A percentile compares a stretch with the other conserved stretches of the same genome.
phyloP scores from a whole-genome alignment of 2,329 filamentous ascomycete species.

The Colletotrichum falcatum region DNA sequence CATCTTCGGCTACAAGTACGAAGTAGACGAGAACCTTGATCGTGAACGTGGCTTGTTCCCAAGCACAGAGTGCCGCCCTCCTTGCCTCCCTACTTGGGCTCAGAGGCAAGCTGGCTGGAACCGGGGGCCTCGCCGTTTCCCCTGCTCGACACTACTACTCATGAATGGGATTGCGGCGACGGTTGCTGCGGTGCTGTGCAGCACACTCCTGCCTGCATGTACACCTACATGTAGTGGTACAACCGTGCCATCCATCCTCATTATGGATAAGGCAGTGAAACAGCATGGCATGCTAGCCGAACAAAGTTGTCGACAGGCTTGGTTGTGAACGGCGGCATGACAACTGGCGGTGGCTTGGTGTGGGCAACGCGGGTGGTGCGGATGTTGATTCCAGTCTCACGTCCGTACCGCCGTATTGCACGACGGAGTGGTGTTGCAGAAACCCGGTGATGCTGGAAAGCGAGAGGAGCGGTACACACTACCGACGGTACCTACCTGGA shows the following conservation, averaged over 20 bases:
- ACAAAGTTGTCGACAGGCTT: constrained; percentile 21
- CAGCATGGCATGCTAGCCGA: constrained; percentile 13
- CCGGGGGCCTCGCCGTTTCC: constrained; percentile 22
- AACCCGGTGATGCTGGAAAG: not conserved
- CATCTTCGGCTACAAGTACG: constrained; percentile 9
- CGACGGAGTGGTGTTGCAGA: not conserved
- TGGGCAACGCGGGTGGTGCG: not conserved
- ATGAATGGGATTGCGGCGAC: constrained; percentile 24
- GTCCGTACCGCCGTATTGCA: not conserved
- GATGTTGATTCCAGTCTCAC: not conserved
- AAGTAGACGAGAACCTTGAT: constrained; percentile 9
- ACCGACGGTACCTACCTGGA: not conserved
- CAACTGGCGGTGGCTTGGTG: not conserved
- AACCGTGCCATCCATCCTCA: constrained; percentile 12
- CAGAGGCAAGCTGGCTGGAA: not conserved
- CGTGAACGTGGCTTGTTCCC: constrained; percentile 10
- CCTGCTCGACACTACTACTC: constrained; percentile 17
- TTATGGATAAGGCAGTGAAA: constrained; percentile 18
- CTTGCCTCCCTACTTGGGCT: not conserved
- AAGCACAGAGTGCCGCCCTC: not conserved
- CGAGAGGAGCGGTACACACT: not conserved
- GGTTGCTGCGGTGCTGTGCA: constrained; percentile 14
- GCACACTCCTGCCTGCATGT: constrained; percentile 32
- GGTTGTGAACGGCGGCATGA: not conserved
- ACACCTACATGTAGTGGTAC: constrained; percentile 24